Base-by-base conservation (phyloP, 495 filamentous ascomycete species). In the Hyaloscypha bicolor region DNA sequence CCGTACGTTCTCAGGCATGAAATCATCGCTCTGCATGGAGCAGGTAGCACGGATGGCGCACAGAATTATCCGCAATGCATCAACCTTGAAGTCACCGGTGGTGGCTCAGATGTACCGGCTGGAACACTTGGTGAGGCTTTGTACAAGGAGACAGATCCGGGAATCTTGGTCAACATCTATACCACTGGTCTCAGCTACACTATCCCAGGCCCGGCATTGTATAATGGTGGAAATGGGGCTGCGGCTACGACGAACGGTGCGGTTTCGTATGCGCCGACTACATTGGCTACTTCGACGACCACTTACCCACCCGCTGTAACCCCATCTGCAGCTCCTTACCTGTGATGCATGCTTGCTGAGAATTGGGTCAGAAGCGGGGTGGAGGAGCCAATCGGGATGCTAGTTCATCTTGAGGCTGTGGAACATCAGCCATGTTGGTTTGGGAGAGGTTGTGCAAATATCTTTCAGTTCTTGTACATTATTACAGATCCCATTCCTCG, bases 1-100 rank as follows among this genome's bases (percentile, higher is more conserved):
- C 88, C 88, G 79, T 94, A 93, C 72, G 87, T 94, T 66, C 79
- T 94, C 56, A 88, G 91, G 31, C 90, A 93, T 75, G 91, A 94
- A 77, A 88, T 93, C 71, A 90, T 93, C 58, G 90, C 87, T 19
- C 85, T 93, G 19, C 90, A 93, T 80, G 81, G 81, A 31, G 89
- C 87, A 9, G 80, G 74, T n/a, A 72, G 78, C 21, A 68, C 70
- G 19, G 81, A 88, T 71, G 90, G 90, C 48, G 89, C 91, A 2
- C 91, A 94, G 82, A 86, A 86, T 76, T 94, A 94, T 75, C 91
- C 91, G 25, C 81, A 67, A 55, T 94, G 91, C 79, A 77, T 93
- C 76, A 93, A 92, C 82, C 76, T 93, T 58, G 82, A 88, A 71
- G 81, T 95, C 64, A 87, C 86, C 1, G 89, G 91, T 61, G 72